Conservation (phyloP, 768 basidiomycete species). For the Suillus paluster region DNA sequence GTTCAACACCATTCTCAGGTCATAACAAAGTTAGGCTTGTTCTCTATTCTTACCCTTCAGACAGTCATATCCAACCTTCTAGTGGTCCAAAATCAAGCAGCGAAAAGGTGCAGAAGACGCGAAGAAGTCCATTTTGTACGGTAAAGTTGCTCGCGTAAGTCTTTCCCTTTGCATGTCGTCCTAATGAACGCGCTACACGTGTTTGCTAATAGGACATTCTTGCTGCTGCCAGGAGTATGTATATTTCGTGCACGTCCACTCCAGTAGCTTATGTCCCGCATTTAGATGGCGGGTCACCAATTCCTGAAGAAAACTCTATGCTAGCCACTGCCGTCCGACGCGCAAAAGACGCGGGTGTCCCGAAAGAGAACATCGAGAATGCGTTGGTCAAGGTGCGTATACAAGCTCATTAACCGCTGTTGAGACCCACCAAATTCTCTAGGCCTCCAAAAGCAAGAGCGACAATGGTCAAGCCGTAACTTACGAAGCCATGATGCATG, state of each 20-base stretch:
- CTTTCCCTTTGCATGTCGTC: neutral
- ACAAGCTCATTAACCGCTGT: neutral
- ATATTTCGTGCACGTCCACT: neutral
- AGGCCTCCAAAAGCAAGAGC: constrained; percentile 53
- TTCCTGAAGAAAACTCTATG: constrained; percentile 56
- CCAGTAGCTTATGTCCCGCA: constrained; percentile 1
- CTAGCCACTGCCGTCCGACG: constrained; percentile 59
- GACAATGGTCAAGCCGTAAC: constrained; percentile 52
- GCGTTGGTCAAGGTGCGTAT: constrained; percentile 56
- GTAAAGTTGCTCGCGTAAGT: constrained; percentile 58
- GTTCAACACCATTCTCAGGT: constrained; percentile 35
- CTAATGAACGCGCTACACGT: constrained; percentile 9
- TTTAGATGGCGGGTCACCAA: constrained; percentile 59
- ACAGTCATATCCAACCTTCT: constrained; percentile 10
- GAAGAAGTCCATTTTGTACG: constrained; percentile 60
- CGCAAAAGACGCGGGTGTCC: constrained; percentile 61
- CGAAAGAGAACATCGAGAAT: constrained; percentile 70
- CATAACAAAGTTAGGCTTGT: constrained; percentile 43
- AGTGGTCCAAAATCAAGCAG: constrained; percentile 83
- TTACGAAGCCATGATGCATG: constrained; percentile 65
- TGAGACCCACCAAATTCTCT: constrained; percentile 6
- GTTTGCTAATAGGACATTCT: constrained; percentile 55
- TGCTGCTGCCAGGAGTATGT: constrained; percentile 61
- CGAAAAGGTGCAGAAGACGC: constrained; percentile 68
- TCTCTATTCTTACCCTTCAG: neutral